Conservation (phyloP, 768 basidiomycete species). For the Tulasnella sp. region DNA sequence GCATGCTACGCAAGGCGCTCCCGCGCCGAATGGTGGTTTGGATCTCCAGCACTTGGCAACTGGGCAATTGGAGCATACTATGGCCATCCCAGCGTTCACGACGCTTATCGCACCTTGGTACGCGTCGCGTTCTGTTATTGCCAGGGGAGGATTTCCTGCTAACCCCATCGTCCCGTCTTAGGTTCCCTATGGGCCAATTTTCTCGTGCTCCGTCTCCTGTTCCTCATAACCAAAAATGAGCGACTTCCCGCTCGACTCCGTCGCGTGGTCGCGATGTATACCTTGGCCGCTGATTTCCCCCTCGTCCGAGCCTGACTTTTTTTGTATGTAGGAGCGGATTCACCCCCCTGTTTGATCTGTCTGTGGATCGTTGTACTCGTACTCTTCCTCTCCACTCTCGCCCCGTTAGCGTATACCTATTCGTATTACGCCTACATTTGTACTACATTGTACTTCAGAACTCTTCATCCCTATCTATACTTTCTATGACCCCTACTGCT, state of each 20-base stretch:
- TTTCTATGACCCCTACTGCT: slow-evolving; percentile 45
- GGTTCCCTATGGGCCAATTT: slow-evolving; percentile 26
- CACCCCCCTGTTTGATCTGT: background rate
- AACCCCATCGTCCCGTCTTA: background rate
- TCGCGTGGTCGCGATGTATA: background rate
- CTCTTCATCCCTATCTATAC: slow-evolving; percentile 46
- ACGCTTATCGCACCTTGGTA: slow-evolving; percentile 26
- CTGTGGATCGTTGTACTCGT: background rate
- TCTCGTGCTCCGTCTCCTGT: slow-evolving; percentile 24
- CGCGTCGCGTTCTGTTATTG: background rate
- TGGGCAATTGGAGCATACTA: background rate
- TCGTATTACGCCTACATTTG: slow-evolving; percentile 1
- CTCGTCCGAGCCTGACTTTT: background rate
- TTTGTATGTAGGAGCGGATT: background rate
- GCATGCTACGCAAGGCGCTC: background rate
- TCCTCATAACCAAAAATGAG: slow-evolving; percentile 15
- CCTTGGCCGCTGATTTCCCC: background rate
- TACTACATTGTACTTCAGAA: slow-evolving; percentile 36
- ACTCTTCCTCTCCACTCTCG: background rate
- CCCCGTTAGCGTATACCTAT: background rate
- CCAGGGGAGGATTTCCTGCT: background rate
- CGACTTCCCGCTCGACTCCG: background rate
- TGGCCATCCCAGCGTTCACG: slow-evolving; percentile 11
- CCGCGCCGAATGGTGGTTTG: slow-evolving; percentile 6
- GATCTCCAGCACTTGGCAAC: background rate